phyloP scores from a whole-genome alignment of 2,329 filamentous ascomycete species.

The Pseudogymnoascus sp. region DNA sequence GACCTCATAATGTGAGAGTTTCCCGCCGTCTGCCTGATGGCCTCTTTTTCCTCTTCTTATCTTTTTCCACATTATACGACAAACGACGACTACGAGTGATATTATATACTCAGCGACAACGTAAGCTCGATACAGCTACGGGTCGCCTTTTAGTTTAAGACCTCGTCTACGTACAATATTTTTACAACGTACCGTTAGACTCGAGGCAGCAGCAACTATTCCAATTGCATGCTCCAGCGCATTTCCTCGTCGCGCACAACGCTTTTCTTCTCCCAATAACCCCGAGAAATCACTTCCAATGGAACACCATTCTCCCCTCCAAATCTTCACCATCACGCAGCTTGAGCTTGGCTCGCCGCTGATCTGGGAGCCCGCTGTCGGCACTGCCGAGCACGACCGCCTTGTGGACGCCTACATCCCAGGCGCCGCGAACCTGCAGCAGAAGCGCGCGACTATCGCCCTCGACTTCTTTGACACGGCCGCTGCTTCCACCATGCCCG shows the following conservation, averaged over 20 bases:
- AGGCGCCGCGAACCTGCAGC: slow-evolving; percentile 44
- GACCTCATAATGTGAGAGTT: slow-evolving; percentile 4
- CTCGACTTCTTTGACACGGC: slow-evolving; percentile 54
- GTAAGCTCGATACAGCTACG: background rate
- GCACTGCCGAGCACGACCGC: slow-evolving; percentile 53
- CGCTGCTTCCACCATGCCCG: slow-evolving; percentile 46
- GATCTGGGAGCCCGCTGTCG: slow-evolving; percentile 60
- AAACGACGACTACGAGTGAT: background rate
- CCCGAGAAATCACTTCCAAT: background rate
- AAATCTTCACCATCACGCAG: slow-evolving; percentile 46
- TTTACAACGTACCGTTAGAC: background rate
- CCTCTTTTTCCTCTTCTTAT: background rate
- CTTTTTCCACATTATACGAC: slow-evolving; percentile 2
- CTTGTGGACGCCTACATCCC: slow-evolving; percentile 52
- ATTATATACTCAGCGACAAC: background rate
- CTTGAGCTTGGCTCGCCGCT: slow-evolving; percentile 48
- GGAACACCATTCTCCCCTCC: background rate
- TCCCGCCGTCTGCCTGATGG: background rate
- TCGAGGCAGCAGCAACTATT: background rate
- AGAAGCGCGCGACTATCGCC: slow-evolving; percentile 51
- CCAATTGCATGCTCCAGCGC: background rate
- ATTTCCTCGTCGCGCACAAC: background rate
- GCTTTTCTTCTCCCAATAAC: background rate
- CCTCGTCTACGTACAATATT: slow-evolving; percentile 5
- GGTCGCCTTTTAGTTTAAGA: background rate